Evolutionary conservation across 306 rosid genomes (phyloP).

Genomic region (Rubus idaeus): DNA sequence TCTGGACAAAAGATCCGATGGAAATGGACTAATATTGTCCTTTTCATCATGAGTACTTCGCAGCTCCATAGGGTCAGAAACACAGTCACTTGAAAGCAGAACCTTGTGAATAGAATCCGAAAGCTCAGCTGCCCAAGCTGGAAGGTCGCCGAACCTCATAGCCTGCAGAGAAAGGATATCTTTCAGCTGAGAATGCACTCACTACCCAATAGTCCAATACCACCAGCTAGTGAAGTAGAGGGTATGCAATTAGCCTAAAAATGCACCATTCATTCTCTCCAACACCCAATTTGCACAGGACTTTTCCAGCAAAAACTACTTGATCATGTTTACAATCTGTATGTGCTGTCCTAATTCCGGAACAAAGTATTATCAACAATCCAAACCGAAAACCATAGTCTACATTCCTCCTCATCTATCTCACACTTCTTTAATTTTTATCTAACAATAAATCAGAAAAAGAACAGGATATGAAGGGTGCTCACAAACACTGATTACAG

Average conservation of each 20-base stretch:
- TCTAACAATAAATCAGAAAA: not conserved
- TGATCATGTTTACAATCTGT: not conserved
- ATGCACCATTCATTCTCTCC: not conserved
- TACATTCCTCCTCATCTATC: not conserved
- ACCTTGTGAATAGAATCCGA: constrained; percentile 44
- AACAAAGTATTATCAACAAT: not conserved
- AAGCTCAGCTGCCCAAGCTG: constrained; percentile 61
- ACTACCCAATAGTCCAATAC: not conserved
- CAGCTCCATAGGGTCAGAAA: constrained; percentile 12
- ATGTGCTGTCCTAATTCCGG: not conserved
- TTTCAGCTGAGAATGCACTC: not conserved
- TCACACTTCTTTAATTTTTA: not conserved
- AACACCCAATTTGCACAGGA: not conserved
- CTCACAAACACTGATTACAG: no score
- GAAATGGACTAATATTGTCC: constrained; percentile 29
- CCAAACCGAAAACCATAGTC: not conserved
- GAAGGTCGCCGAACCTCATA: constrained; percentile 86
- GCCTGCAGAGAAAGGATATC: constrained; percentile 42
- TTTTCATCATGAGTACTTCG: constrained; percentile 20
- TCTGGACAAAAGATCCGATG: constrained; percentile 45
- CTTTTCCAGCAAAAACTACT: not conserved
- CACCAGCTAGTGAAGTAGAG: not conserved
- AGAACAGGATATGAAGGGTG: no score
- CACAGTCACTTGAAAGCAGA: constrained; percentile 24
- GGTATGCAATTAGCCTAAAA: not conserved